These are phyloP conservation scores for Cocos nucifera DNA, from an alignment of 176 grass and related monocot genomes.

Conservation along the genomic window DNA sequence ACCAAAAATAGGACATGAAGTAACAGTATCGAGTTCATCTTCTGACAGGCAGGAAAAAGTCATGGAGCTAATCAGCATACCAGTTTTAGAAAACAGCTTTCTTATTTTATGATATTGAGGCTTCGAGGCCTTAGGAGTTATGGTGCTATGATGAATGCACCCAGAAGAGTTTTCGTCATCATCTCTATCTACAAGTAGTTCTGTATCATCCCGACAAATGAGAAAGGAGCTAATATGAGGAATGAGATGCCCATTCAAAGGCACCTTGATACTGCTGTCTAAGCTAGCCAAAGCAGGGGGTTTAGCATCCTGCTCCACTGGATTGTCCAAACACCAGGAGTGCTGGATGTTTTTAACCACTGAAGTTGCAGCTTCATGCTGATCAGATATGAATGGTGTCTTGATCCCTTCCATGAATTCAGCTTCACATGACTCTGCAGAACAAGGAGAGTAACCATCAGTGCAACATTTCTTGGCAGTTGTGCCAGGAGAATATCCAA, in stretches of 20 bases:
- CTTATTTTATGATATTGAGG: conserved; percentile 48
- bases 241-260: no score
- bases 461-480: conserved; percentile 32
- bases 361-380: background rate
- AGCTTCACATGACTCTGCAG: conserved; percentile 36
- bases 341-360: conserved; percentile 22
- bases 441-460: conserved; percentile 23
- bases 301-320: conserved; percentile 37
- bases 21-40: no score
- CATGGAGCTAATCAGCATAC: conserved; percentile 23
- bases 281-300: no score
- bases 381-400: background rate
- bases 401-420: conserved; percentile 33
- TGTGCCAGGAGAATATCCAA: conserved; percentile 22
- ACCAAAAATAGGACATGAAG: background rate
- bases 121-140: conserved; percentile 47
- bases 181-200: conserved; percentile 55
- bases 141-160: conserved; percentile 67
- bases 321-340: conserved; percentile 27
- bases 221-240: conserved; percentile 23
- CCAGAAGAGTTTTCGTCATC: conserved; percentile 82
- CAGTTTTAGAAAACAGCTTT: conserved; percentile 60
- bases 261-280: no score
- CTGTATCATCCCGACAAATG: conserved; percentile 27
- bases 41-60: no score